Conservation (phyloP, 73 alveolate species). For the Tetrahymena malaccensis region DNA sequence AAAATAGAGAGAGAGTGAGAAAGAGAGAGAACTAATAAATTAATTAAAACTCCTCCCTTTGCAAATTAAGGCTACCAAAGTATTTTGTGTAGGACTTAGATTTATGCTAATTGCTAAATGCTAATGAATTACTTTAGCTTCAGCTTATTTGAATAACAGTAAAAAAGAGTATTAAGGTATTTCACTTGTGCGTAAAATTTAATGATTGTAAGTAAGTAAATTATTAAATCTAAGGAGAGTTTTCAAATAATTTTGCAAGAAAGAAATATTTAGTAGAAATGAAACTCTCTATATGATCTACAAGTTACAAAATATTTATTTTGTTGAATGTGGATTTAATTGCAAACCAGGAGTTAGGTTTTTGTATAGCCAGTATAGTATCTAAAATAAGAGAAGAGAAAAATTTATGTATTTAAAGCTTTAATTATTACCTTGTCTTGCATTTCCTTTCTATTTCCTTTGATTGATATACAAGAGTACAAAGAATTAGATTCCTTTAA, state of each 20-base stretch:
- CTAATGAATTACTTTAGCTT: not conserved
- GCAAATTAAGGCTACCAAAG: not conserved
- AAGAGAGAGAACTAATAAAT: not conserved
- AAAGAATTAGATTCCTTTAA: not conserved
- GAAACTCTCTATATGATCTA: not conserved
- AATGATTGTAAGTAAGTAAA: not conserved
- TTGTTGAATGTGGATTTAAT: not conserved
- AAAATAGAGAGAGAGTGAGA: no score
- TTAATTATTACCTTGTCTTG: not conserved
- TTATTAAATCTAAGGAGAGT: not conserved
- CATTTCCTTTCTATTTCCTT: not conserved
- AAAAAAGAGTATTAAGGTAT: not conserved
- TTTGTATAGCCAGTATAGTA: not conserved
- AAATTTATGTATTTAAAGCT: not conserved
- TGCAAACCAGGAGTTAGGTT: not conserved
- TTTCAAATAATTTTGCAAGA: not conserved
- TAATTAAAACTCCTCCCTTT: not conserved
- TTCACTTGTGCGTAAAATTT: not conserved
- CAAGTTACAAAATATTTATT: not conserved
- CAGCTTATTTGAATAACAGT: not conserved
- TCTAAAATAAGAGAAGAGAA: not conserved
- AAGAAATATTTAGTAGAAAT: not conserved
- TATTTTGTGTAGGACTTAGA: not conserved
- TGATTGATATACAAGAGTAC: not conserved
- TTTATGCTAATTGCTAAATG: not conserved